These are phyloP conservation scores for Jatropha multifida DNA, from an alignment of 441 rosid species.

Conservation along the genomic window DNA sequence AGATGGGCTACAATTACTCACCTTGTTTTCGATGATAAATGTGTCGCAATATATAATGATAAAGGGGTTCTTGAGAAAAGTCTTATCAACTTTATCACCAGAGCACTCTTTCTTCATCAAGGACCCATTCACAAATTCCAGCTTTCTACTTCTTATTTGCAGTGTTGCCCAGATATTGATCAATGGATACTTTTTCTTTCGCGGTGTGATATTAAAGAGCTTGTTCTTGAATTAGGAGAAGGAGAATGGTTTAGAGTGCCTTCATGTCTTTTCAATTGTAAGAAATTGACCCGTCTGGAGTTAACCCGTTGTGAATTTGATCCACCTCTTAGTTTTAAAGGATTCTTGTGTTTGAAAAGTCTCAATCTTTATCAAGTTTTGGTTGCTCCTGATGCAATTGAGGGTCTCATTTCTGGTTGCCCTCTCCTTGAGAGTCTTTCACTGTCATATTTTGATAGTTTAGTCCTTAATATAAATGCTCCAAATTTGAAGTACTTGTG, in stretches of 20 bases:
- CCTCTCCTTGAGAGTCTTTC: constrained; percentile 79
- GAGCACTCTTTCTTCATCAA: constrained; percentile 77
- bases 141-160: constrained; percentile 58
- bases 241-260: constrained; percentile 86
- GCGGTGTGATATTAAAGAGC: constrained; percentile 60
- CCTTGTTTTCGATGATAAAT: constrained; percentile 68
- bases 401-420: constrained; percentile 68
- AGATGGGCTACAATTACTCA: constrained; percentile 67
- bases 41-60: constrained; percentile 39
- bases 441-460: constrained; percentile 77
- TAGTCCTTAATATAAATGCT: constrained; percentile 65
- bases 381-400: constrained; percentile 74
- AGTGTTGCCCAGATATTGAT: constrained; percentile 73
- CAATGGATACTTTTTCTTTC: constrained; percentile 97
- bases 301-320: constrained; percentile 77
- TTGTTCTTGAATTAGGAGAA: constrained; percentile 82
- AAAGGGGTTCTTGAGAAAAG: constrained; percentile 36
- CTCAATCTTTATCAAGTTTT: constrained; percentile 79
- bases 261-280: constrained; percentile 68
- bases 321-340: constrained; percentile 65
- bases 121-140: constrained; percentile 92
- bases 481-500: constrained; percentile 78
- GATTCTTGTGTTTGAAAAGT: constrained; percentile 64
- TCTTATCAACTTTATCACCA: constrained; percentile 64
- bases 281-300: constrained; percentile 65